Conservation (phyloP, 257 asterid species). For the Solanum neorickii region DNA sequence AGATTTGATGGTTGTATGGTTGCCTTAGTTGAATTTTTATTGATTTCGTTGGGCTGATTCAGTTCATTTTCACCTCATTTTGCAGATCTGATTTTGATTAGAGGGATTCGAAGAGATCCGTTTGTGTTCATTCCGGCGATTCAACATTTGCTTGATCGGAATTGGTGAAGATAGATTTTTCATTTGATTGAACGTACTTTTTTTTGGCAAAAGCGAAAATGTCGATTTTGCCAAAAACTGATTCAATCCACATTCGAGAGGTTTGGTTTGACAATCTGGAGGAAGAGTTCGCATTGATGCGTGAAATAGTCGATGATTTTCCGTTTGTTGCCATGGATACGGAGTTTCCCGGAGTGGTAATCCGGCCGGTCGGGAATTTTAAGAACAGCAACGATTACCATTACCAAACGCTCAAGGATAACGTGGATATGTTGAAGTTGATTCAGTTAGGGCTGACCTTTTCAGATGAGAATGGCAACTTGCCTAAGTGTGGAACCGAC, state of each 20-base stretch:
- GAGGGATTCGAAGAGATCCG: background rate
- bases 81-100: slow-evolving; percentile 28
- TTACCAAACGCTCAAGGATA: slow-evolving; percentile 32
- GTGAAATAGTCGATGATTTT: slow-evolving; percentile 25
- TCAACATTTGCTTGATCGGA: background rate
- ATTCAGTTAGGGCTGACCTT: slow-evolving; percentile 44
- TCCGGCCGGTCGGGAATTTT: slow-evolving; percentile 34
- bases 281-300: slow-evolving; percentile 27
- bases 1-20: background rate
- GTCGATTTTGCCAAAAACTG: slow-evolving; percentile 29
- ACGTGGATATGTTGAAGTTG: slow-evolving; percentile 34
- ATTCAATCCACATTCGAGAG: slow-evolving; percentile 32
- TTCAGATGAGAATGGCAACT: slow-evolving; percentile 29
- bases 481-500: slow-evolving; percentile 26
- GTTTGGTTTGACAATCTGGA: slow-evolving; percentile 40
- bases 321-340: slow-evolving; percentile 47
- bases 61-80: background rate
- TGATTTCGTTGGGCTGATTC: background rate
- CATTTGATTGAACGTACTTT: background rate
- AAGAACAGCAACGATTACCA: slow-evolving; percentile 25
- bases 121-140: background rate
- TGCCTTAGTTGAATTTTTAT: background rate
- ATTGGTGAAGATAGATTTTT: background rate
- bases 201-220: slow-evolving; percentile 9
- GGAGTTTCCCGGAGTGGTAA: slow-evolving; percentile 38